Evolutionary conservation across 495 filamentous ascomycete genomes (phyloP), one percentile per base, ranked within the genome.

Genomic region (Xylaria palmicola): DNA sequence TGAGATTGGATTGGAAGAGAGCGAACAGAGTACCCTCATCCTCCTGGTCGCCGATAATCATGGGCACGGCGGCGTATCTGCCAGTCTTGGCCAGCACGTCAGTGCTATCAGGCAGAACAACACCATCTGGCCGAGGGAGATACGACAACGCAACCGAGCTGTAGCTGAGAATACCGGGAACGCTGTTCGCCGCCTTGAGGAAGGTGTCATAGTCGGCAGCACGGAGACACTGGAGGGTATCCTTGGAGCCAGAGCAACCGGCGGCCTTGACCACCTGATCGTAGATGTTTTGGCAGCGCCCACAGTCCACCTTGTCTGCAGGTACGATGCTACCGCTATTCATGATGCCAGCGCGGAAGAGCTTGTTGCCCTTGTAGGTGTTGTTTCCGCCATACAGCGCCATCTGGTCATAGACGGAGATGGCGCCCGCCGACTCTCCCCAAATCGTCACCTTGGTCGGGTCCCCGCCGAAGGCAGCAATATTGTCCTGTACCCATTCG

Each of bases 321-420:
- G 88, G 88, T 0, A 84, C 72, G 4, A 88, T 74, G 62, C 77
- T 81, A 8, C 89, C 89, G 1, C 86, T 89, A 71, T 90, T 78
- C 88, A 91, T 89, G 52, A 90, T 91, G 27, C 75, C 89, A 15
- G 74, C 87, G 39, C 83, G 83, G 81, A 92, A 92, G 0, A 91
- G 77, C 0, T 83, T 79, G 60, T 86, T 83, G 34, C 84, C 86
- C 8, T 89, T 90, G 74, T 90, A 90, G 0, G 70, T 85, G 71
- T 85, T 82, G 67, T 91, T 72, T 9, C 89, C 89, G 65, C 84
- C 81, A 67, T 88, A 89, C 19, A 90, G 72, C 3, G 81, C 72
- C 81, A 88, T 87, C 59, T 90, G 89, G 66, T 89, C 79, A 43
- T 85, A 81, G 19, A 91, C 87, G 6, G 86, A 89, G 61, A 89